Base-by-base conservation (phyloP, 345 rosid species). In the Dipteronia sinensis region DNA sequence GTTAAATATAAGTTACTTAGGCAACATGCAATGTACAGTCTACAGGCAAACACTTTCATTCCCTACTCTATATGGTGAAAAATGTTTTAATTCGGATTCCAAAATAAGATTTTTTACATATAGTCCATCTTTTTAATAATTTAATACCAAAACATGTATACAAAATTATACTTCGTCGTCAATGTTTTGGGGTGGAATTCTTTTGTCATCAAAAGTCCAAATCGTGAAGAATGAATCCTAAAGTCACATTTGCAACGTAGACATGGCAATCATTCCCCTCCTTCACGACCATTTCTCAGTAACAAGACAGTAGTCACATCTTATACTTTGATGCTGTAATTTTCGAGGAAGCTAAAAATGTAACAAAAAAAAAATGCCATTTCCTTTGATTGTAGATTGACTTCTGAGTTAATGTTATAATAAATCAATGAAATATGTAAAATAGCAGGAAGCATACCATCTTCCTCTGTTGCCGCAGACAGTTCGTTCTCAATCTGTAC, bases 401-500 rank as follows among this genome's bases (percentile, higher is more conserved):
- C n/a, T 53, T 53, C 58, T 53, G n/a, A 16, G 58, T 15, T 53
- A 53, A 53, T 16, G n/a, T 53, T 53, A 53, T 15, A 53, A 65
- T 16, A 55, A 25, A 40, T 19, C 71, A 49, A 40, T 67, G 13
- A 65, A 53, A 64, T 47, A 70, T 12, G 8, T 59, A 31, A 71
- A 71, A 29, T 40, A 47, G 77, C 20, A 34, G 51, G 65, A 67
- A 74, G 67, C 79, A 78, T 85, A 90, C 97, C 91, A 79, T 87
- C 91, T 27, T 82, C 72, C 23, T 87, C 95, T 55, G 84, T 67
- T 12, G 86, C 83, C 38, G 91, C 91, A 53, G 83, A 77, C 7
- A 76, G 66, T 78, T 89, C 95, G 80, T 89, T 88, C 85, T 90
- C 93, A 53, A 93, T 97, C 87, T 97, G 97, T 47, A 83, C 87